A percentile compares a stretch with the other conserved stretches of the same genome.
These are phyloP conservation scores for Suhomyces maxii DNA, from an alignment of 1,139 yeast genomes.

Conservation along the genomic window DNA sequence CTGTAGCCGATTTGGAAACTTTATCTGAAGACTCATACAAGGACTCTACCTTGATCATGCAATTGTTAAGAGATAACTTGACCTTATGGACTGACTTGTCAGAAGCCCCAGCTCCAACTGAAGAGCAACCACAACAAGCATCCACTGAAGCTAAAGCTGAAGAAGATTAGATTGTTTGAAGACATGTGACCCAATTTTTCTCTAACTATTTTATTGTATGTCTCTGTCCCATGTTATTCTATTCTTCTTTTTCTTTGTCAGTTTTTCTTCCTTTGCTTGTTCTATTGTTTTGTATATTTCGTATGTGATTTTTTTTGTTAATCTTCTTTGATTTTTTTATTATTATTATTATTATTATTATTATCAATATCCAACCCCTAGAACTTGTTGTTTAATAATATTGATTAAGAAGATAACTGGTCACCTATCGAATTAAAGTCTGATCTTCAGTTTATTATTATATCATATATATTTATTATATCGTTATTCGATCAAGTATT, in stretches of 20 bases:
- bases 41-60: conserved; percentile 98
- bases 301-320: conserved; percentile 8
- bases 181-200: conserved; percentile 8
- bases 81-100: conserved; percentile 99
- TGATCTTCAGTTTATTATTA: conserved; percentile 11
- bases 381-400: conserved; percentile 9
- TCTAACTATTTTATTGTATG: conserved; percentile 10
- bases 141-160: conserved; percentile 37
- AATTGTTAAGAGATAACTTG: conserved; percentile 95
- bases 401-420: conserved; percentile 7
- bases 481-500: conserved; percentile 8
- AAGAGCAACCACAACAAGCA: conserved; percentile 34
- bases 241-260: conserved; percentile 10
- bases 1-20: conserved; percentile 97
- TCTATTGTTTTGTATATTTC: conserved; percentile 12
- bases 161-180: conserved; percentile 31
- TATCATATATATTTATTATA: conserved; percentile 11
- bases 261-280: conserved; percentile 10
- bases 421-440: conserved; percentile 11
- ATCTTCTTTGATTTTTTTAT: no score
- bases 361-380: conserved; percentile 9
- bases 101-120: conserved; percentile 72
- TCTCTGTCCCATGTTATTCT: conserved; percentile 12
- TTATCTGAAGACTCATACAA: conserved; percentile 97
- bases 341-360: no score